These are phyloP conservation scores for Tulasnella sp. DNA, from an alignment of 768 basidiomycete species.

Conservation along the genomic window DNA sequence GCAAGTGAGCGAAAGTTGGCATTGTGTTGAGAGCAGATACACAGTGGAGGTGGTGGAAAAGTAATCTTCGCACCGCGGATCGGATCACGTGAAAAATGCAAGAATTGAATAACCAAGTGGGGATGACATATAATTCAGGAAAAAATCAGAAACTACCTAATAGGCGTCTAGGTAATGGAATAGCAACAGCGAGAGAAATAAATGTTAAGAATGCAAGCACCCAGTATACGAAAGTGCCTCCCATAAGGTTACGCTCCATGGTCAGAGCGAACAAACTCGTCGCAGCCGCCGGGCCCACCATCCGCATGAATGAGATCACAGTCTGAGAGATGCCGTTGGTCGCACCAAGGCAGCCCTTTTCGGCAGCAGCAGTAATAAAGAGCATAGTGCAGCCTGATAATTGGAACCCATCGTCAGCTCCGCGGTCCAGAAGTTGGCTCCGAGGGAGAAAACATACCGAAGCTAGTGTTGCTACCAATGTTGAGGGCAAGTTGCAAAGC, in stretches of 20 bases:
- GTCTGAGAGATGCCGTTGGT: slow-evolving; percentile 22
- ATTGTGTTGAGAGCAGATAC: neutral
- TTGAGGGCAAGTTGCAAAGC: neutral
- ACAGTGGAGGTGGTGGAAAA: neutral
- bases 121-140: neutral
- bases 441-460: neutral
- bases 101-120: neutral
- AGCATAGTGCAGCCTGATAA: slow-evolving; percentile 18
- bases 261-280: slow-evolving; percentile 21
- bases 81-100: neutral
- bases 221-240: slow-evolving; percentile 19
- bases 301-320: slow-evolving; percentile 2
- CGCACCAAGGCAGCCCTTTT: slow-evolving; percentile 15
- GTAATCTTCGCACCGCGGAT: neutral
- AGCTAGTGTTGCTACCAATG: slow-evolving; percentile 13
- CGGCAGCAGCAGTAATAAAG: slow-evolving; percentile 19
- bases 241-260: slow-evolving; percentile 16
- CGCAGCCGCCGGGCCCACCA: slow-evolving; percentile 21
- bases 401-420: neutral
- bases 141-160: slow-evolving; percentile 4
- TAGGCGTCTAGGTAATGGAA: slow-evolving; percentile 9
- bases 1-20: slow-evolving; percentile 45
- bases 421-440: neutral
- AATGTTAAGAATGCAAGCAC: neutral
- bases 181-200: neutral